Evolutionary conservation across 75 land plant genomes (phyloP), one percentile per base, ranked within the genome.

Genomic region (Pinus tabuliformis): DNA sequence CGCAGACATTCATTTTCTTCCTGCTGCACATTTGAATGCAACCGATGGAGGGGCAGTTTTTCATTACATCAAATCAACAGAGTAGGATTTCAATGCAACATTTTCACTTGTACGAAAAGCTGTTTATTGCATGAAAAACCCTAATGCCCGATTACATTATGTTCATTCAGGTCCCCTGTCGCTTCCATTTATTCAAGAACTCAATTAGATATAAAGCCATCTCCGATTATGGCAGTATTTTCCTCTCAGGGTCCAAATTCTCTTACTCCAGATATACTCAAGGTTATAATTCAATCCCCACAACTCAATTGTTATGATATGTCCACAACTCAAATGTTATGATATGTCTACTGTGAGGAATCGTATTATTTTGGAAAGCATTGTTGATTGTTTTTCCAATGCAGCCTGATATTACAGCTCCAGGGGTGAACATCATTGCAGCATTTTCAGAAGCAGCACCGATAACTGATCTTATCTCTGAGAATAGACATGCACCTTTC

Each of bases 171-270:
- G 57, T 76, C 82, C 5, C 86, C 94, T 30, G 30, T 58, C 39
- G 94, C 82, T 6, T 62, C 73, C 59, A 86, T 89, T 63, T 76
- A 80, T 14, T 60, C 83, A 11, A 73, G n/a, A 39, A 84, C 91
- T 52, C 15, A 18, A 30, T 24, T 85, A 21, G 73, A 62, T 6
- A 71, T 71, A 39, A 84, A 70, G 45, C 92, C 88, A 30, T 86
- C 93, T 22, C 91, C 93, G 2, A 45, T 81, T 58, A 84, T 91
- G 95, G 84, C 90, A 17, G 65, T 84, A 0, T 90, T 91, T 77
- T 88, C 95, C 1, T 88, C 91, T 16, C 81, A 71, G 63, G 95
- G 93, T 9, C 95, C 95, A 21, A 91, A 81, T 66, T 39, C 75
- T 12, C 72, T 92, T 56, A 70, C 60, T 24, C 85, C 89, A 49